A percentile compares a stretch with the other conserved stretches of the same genome.
Conservation (phyloP, 441 rosid species). For the Theobroma grandiflorum region DNA sequence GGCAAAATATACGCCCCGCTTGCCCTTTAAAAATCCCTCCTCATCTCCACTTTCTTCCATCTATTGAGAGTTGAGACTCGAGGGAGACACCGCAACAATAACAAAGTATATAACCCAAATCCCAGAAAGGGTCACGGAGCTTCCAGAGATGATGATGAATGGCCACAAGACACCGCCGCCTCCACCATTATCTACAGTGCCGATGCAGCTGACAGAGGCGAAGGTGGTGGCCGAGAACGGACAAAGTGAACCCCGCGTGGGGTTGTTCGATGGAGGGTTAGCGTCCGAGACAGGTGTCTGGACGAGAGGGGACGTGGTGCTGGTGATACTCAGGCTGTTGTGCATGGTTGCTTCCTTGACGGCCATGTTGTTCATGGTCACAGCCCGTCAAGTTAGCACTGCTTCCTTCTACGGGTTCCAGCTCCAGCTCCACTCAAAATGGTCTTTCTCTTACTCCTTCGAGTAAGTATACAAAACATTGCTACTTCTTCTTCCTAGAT, state of each 20-base stretch:
- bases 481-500: neutral
- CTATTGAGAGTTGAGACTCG: neutral
- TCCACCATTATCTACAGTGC: slow-evolving; percentile 17
- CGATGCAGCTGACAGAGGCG: slow-evolving; percentile 40
- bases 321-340: slow-evolving; percentile 54
- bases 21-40: neutral
- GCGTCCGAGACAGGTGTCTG: slow-evolving; percentile 26
- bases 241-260: slow-evolving; percentile 12
- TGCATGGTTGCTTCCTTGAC: slow-evolving; percentile 61
- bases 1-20: neutral
- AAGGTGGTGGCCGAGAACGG: slow-evolving; percentile 34
- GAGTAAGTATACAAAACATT: slow-evolving; percentile 50
- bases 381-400: slow-evolving; percentile 60
- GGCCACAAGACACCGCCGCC: slow-evolving; percentile 45
- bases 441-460: slow-evolving; percentile 83
- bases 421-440: slow-evolving; percentile 66
- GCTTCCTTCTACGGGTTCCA: slow-evolving; percentile 67
- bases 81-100: neutral
- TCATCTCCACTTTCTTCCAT: neutral
- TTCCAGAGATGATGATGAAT: slow-evolving; percentile 41
- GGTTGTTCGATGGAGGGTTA: slow-evolving; percentile 11
- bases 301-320: slow-evolving; percentile 51
- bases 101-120: neutral
- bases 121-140: neutral
- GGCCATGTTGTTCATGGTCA: slow-evolving; percentile 72